phyloP scores from a whole-genome alignment of 164 flowering plant species.

The Piper betle region DNA sequence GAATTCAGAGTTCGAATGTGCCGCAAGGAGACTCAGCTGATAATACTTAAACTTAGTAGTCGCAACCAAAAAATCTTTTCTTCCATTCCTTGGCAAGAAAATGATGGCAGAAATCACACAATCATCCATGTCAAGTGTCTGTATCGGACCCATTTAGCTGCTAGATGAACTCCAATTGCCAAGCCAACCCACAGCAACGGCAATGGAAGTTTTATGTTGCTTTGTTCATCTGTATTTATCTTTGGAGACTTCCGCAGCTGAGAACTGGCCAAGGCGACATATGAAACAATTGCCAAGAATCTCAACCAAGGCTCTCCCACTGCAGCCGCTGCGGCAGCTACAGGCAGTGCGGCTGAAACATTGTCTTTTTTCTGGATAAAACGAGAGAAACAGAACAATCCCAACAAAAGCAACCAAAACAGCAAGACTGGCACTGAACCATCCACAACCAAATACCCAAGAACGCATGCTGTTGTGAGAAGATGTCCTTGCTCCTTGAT shows the following conservation, averaged over 20 bases:
- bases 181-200: slow-evolving; percentile 56
- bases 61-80: too few species aligned
- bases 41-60: too few species aligned
- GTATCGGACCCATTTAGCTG: slow-evolving; percentile 65
- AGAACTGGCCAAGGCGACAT: slow-evolving; percentile 48
- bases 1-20: too few species aligned
- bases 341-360: slow-evolving; percentile 71
- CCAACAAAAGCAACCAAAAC: slow-evolving; percentile 58
- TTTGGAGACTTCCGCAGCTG: slow-evolving; percentile 35
- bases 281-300: slow-evolving; percentile 31
- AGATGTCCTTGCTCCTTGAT: slow-evolving; percentile 43
- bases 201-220: slow-evolving; percentile 31
- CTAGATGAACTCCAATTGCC: slow-evolving; percentile 58
- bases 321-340: slow-evolving; percentile 58
- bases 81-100: too few species aligned
- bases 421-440: slow-evolving; percentile 48
- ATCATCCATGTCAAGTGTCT: slow-evolving; percentile 94
- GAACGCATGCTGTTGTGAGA: slow-evolving; percentile 51
- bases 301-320: slow-evolving; percentile 87
- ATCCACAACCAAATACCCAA: slow-evolving; percentile 56
- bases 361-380: slow-evolving; percentile 41
- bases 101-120: slow-evolving; percentile 13
- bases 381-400: slow-evolving; percentile 34
- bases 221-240: slow-evolving; percentile 14
- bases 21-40: too few species aligned